Evolutionary conservation across 805 yeast species (phyloP), one percentile per base, ranked within the genome.

Genomic region (Wickerhamomyces hampshirensis): DNA sequence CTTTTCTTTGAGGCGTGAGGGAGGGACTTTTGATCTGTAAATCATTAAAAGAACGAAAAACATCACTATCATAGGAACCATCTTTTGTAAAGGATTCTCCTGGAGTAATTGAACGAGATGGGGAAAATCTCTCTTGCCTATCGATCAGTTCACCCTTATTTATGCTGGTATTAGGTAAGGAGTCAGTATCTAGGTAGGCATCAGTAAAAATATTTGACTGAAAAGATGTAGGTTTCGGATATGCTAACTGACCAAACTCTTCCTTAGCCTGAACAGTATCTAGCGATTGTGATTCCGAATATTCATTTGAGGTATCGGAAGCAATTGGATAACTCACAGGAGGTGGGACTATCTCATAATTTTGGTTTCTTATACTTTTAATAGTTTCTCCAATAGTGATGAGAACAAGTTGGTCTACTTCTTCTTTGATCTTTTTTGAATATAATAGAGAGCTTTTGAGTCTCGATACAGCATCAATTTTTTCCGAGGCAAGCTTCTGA

Each of bases 381-480:
- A 87, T 70, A 0, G 93, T 81, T 24, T 77, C 77, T 17, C 69
- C 63, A 4, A 89, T 84, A 2, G 81, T 66, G 26, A 65, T 60
- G 18, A 84, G 59, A 3, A 88, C 88, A 51, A 78, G 62, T 15
- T 60, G 69, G 52, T 87, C 93, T 4, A 87, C 84, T 57, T 89
- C 96, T 35, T 71, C 74, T 35, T 85, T 83, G 33, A 88, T 77
- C 48, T 77, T 80, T 44, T 82, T 82, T 15, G 84, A 78, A 55
- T 82, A 87, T 37, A 81, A 76, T 41, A 85, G 65, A 3, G 86
- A 75, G 42, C 88, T 83, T 11, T 85, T 80, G 37, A 84, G 66
- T 50, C 96, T 66, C 13, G 76, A 65, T 14, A 87, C 69, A 0
- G 84, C 70, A 35, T 81, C 86, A 3, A 85, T 69, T 56, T 89